Evolutionary conservation across 2,329 filamentous ascomycete species (phyloP).

Genomic region (Canariomyces notabilis): DNA sequence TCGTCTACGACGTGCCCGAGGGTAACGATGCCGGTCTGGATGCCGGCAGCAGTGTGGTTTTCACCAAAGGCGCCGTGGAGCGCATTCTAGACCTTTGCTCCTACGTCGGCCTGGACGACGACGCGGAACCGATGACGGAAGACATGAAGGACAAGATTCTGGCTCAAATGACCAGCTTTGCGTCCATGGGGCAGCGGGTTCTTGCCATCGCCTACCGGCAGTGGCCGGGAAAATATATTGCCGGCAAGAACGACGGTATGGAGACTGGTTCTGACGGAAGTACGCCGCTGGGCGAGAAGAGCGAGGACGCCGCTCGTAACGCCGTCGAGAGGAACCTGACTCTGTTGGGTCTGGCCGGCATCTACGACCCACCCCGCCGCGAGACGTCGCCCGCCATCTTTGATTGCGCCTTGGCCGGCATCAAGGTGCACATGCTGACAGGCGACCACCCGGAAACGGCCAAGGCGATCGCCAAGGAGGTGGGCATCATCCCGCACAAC

Average conservation of each 20-base stretch:
- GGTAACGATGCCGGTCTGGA: conserved; percentile 36
- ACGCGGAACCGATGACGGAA: conserved; percentile 44
- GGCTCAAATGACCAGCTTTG: conserved; percentile 53
- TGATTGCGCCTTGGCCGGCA: conserved; percentile 67
- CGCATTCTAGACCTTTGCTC: conserved; percentile 54
- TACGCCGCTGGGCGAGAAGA: conserved; percentile 27
- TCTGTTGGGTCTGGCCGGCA: conserved; percentile 76
- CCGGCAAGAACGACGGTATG: conserved; percentile 27
- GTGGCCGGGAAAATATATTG: conserved; percentile 45
- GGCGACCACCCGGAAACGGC: conserved; percentile 78
- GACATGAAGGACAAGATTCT: conserved; percentile 47
- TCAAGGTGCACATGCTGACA: conserved; percentile 78
- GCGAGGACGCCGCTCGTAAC: conserved; percentile 47
- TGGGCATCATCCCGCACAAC: conserved; percentile 68
- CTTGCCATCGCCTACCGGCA: conserved; percentile 65
- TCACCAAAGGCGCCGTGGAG: conserved; percentile 60
- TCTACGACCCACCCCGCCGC: conserved; percentile 79
- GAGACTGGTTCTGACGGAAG: background rate
- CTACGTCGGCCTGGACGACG: conserved; percentile 39
- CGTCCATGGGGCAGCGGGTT: conserved; percentile 65
- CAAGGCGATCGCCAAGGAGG: conserved; percentile 70
- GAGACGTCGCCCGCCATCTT: conserved; percentile 71
- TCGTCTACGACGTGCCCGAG: conserved; percentile 56
- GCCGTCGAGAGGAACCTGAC: conserved; percentile 63
- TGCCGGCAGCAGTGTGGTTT: conserved; percentile 46